Evolutionary conservation across 768 basidiomycete genomes (phyloP).

Genomic region (Collybia nuda): DNA sequence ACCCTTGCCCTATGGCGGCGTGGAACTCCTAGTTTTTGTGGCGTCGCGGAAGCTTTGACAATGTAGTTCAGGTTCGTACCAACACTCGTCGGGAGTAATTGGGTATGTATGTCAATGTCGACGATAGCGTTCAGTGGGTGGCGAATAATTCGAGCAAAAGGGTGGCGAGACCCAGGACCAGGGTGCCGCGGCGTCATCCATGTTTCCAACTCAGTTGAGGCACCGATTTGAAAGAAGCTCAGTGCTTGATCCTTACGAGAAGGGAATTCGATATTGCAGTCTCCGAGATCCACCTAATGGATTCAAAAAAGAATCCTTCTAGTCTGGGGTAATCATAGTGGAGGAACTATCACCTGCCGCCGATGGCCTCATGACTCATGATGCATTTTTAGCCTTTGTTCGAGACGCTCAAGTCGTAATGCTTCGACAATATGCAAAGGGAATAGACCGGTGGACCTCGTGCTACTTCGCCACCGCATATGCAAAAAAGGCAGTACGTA

Average conservation of each 20-base stretch:
- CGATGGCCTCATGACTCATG: background rate
- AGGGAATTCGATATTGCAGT: constrained; percentile 6
- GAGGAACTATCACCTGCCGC: constrained; percentile 4
- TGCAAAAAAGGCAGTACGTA: constrained; percentile 4
- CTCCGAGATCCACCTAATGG: constrained; percentile 9
- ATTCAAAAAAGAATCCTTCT: no score
- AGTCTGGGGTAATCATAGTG: background rate
- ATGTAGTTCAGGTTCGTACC: no score
- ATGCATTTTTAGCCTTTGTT: constrained; percentile 5
- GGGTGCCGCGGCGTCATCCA: no score
- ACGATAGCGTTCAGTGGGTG: no score
- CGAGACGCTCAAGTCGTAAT: background rate
- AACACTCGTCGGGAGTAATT: no score
- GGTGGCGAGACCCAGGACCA: no score
- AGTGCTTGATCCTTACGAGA: constrained; percentile 9
- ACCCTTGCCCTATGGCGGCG: no score
- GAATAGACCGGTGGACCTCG: background rate
- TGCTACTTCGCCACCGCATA: background rate
- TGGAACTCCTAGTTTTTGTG: no score
- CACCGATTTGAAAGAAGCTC: constrained; percentile 11
- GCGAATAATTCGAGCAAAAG: no score
- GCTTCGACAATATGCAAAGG: background rate
- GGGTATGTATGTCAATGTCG: no score
- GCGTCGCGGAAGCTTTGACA: no score
- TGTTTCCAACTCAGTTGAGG: background rate